Evolutionary conservation across 2,329 filamentous ascomycete genomes (phyloP), one percentile per base, ranked within the genome.

Genomic region (Pseudonectria buxi): DNA sequence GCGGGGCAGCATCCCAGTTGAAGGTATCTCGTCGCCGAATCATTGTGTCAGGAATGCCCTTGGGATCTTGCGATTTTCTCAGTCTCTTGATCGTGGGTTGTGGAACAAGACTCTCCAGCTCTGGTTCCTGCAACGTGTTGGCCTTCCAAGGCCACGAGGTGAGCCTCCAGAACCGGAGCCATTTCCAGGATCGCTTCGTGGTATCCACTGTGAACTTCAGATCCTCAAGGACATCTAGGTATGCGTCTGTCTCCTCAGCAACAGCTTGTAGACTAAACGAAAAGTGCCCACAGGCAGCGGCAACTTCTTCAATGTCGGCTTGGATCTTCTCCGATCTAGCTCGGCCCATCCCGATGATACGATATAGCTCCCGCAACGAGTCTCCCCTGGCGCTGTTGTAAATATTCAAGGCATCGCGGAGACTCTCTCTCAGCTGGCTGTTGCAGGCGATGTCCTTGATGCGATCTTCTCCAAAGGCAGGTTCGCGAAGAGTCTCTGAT

Each of bases 261-360:
- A 96, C 90, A 47, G 92, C 85, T 44, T 92, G 77, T 16, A 98
- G 68, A 28, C 85, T 94, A 57, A 92, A 95, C 55, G 86, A 90
- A 56, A 96, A 98, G 61, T 96, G 89, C 0, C 92, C 90, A 54
- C 92, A 98, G 37, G 89, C 94, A n/a, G 92, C 90, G 27, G 90
- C 89, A 10, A 96, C 89, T 60, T 98, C 92, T 58, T 98, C 92
- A 38, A 95, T 88, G 58, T 96, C 92, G 3, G 90, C 92, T 54
- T 94, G 83, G 7, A 90, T 74, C 43, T 83, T 83, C 34, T 86
- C 72, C 0, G 83, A 81, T 28, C 78, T 74, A 3, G 78, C 68
- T 39, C 77, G 77, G 10, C 76, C 77, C 26, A 88, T 69, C 49
- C 88, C 81, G 41, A 88, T 87, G 33, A 76, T 84, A 44, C 76